Base-by-base conservation (phyloP, 2,329 filamentous ascomycete species). In the Aspergillus carbonarius region DNA sequence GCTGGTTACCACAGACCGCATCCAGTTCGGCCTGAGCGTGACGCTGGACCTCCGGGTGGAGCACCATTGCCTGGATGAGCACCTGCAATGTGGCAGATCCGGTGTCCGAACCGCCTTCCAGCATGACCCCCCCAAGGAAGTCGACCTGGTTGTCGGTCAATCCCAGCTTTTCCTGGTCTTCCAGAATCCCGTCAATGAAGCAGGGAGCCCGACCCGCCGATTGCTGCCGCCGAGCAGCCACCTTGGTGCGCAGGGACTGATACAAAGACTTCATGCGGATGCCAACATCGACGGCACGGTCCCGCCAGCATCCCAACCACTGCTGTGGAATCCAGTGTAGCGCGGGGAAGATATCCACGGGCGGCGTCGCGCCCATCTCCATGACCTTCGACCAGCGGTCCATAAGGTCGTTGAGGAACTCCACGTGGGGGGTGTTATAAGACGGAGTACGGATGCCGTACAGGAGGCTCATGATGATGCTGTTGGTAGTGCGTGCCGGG, bases 1-100 rank as follows among this genome's bases (percentile, higher is more conserved):
- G 76, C 65, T 76, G 1, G 65, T 67, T 37, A 70, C 77, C 83
- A 4, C 86, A 73, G 0, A 84, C 77, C 1, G 72, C 66, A 61
- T 85, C 82, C 4, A 86, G 58, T 64, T 76, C 82, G 25, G 75
- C 76, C 58, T 82, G 80, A 0, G 81, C 77, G 15, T 76, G 78
- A 2, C 7, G n/a, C 10, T 64, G 64, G 8, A 60, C 54, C n/a
- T 55, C 57, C 0, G 64, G 64, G 39, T 60, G 51, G 1, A 46
- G 46, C 1, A 34, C 54, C 60, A 66, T 57, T 3, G 60, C 64
- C 13, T 65, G 61, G 4, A 60, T 53, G 13, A 67, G 54, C 4
- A 78, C 65, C 4, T 80, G 65, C 5, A 78, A 64, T 5, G 71
- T 72, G 2, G 72, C 73, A 1, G 72, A 74, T 35, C 74, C 76